Percentiles rank a stretch among this genome's conserved stretches.
Evolutionary conservation across 1,284 basidiomycete species (phyloP).

Genomic region (Rhodotorula sp.): DNA sequence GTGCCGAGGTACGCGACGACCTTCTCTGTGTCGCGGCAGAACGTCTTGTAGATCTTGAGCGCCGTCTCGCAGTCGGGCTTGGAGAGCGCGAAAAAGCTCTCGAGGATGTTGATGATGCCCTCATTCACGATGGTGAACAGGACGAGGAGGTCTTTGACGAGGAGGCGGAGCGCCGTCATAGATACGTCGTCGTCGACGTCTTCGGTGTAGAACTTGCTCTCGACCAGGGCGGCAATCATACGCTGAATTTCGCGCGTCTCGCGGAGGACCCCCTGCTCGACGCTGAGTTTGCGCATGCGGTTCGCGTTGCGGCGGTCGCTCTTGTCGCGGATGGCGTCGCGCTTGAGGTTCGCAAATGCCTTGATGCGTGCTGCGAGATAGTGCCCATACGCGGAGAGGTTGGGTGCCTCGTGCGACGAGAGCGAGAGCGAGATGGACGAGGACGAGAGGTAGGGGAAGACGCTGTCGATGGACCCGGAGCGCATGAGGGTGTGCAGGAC

Average conservation of each 20-base stretch:
- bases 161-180: slow-evolving; percentile 84
- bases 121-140: slow-evolving; percentile 97
- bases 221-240: slow-evolving; percentile 81
- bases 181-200: slow-evolving; percentile 89
- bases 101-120: slow-evolving; percentile 94
- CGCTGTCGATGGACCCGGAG: slow-evolving; percentile 87
- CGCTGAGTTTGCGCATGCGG: slow-evolving; percentile 85
- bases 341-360: slow-evolving; percentile 86
- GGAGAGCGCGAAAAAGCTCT: slow-evolving; percentile 99
- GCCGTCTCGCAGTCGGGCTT: slow-evolving; percentile 84
- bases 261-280: slow-evolving; percentile 90
- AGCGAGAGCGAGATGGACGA: slow-evolving; percentile 27
- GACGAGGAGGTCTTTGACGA: slow-evolving; percentile 95
- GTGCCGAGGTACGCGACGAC: slow-evolving; percentile 94
- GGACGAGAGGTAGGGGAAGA: slow-evolving; percentile 57
- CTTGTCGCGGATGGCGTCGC: slow-evolving; percentile 88
- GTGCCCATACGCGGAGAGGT: slow-evolving; percentile 79
- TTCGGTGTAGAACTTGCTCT: slow-evolving; percentile 93
- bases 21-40: slow-evolving; percentile 90
- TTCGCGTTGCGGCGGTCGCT: slow-evolving; percentile 58
- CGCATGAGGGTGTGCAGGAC: slow-evolving; percentile 95
- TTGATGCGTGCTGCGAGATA: slow-evolving; percentile 89
- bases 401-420: slow-evolving; percentile 67
- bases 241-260: slow-evolving; percentile 90
- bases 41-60: slow-evolving; percentile 85